Base-by-base conservation (phyloP, 306 rosid species). In the Dicorynia guianensis region DNA sequence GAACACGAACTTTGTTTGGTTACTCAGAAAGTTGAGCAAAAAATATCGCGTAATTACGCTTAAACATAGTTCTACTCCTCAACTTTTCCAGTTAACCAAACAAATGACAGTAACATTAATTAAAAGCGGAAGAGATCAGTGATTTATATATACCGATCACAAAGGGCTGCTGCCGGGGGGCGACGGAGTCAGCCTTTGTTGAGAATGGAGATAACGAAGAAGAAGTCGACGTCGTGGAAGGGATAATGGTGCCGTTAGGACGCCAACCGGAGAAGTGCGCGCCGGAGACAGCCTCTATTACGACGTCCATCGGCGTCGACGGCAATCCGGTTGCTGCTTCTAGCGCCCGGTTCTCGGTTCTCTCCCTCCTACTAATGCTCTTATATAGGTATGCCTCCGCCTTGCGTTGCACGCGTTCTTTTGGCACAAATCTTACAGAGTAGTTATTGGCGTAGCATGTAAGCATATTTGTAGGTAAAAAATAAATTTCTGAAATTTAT, bases 211-310 rank as follows among this genome's bases (percentile, higher is more conserved):
- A 11, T 46, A 48, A 38, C 3, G 80, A 59, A 38, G 79, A 43
- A 49, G 67, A 56, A 7, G 82, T 73, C 7, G 81, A 69, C 34
- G 84, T 44, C 47, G 86, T 60, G 14, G 80, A 48, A 55, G 76
- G 30, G 30, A 25, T 2, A 25, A 25, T 25, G 30, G 30, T 25
- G 30, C 30, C 30, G 30, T 25, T 25, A 25, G 30, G 78, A 19
- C 47, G 62, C 81, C 80, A 85, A 59, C 87, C 83, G 55, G 84
- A 82, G 67, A 75, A 68, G 33, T 82, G 84, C 13, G 86, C 66
- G 20, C 82, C 80, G 76, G 86, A 82, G 82, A 40, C 33, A 76
- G 44, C 48, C 12, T 76, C 84, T 11, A 79, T 68, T 5, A 17
- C 63, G 25, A 36, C 18, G 48, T 76, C 77, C 84, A 82, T 75